Conservation (phyloP, 495 filamentous ascomycete genomes). For the Apiosordaria backusii region DNA sequence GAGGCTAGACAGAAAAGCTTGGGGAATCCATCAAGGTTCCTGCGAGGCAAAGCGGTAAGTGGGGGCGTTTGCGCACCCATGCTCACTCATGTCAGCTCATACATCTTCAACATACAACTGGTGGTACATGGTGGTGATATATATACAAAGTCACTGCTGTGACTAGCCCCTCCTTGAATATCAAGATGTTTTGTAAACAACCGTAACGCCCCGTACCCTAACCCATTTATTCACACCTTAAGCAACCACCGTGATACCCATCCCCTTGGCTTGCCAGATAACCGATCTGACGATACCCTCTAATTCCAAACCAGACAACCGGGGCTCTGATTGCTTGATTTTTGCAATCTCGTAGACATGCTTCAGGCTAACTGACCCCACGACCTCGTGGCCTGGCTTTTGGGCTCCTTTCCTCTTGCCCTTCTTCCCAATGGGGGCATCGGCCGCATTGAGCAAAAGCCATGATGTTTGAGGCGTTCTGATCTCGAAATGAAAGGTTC, state of each 20-base stretch:
- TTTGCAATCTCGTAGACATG: slow-evolving; percentile 97
- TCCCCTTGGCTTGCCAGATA: slow-evolving; percentile 81
- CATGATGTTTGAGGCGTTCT: slow-evolving; percentile 90
- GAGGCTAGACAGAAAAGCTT: neutral
- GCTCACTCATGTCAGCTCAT: neutral
- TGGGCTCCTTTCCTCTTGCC: slow-evolving; percentile 73
- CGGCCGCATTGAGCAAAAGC: slow-evolving; percentile 79
- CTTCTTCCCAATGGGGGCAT: slow-evolving; percentile 66
- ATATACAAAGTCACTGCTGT: slow-evolving; percentile 12
- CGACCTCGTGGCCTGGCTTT: slow-evolving; percentile 70
- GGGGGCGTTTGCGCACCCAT: neutral
- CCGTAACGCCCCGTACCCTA: slow-evolving; percentile 27
- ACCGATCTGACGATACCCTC: slow-evolving; percentile 81
- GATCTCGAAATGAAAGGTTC: slow-evolving; percentile 88
- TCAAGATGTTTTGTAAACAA: slow-evolving; percentile 22
- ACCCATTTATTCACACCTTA: slow-evolving; percentile 35
- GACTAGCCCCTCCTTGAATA: slow-evolving; percentile 7
- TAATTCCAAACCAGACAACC: slow-evolving; percentile 74
- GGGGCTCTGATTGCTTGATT: slow-evolving; percentile 84
- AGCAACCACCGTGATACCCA: slow-evolving; percentile 76
- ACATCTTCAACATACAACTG: neutral
- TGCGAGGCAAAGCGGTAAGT: neutral
- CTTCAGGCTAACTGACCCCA: slow-evolving; percentile 85
- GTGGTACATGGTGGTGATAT: slow-evolving; percentile 3
- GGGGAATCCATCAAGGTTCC: neutral